Evolutionary conservation across 805 yeast species (phyloP).

Genomic region (Hanseniaspora pseudoguilliermondii): DNA sequence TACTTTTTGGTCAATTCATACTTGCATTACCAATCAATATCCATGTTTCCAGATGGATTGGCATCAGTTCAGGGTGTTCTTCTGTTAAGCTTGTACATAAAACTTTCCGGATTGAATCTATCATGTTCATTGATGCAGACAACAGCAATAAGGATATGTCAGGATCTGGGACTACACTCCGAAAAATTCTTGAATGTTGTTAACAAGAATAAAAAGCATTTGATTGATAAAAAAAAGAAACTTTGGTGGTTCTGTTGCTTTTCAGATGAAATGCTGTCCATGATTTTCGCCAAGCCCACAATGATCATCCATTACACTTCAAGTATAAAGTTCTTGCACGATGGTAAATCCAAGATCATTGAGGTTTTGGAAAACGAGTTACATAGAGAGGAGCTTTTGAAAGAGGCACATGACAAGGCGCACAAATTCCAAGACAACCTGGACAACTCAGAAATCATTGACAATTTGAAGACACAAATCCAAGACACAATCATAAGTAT

Average conservation of each 20-base stretch:
- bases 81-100: slow-evolving; percentile 10
- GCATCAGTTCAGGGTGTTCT: slow-evolving; percentile 15
- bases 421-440: slow-evolving; percentile 1
- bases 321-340: slow-evolving; percentile 10
- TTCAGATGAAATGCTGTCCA: slow-evolving; percentile 13
- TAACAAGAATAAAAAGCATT: slow-evolving; percentile 6
- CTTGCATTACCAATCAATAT: slow-evolving; percentile 14
- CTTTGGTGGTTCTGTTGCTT: slow-evolving; percentile 16
- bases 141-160: slow-evolving; percentile 16
- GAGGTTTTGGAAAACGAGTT: slow-evolving; percentile 10
- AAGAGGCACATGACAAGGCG: neutral
- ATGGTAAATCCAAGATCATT: slow-evolving; percentile 4
- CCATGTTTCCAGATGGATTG: slow-evolving; percentile 15
- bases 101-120: slow-evolving; percentile 12
- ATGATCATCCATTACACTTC: slow-evolving; percentile 16
- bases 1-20: slow-evolving; percentile 14
- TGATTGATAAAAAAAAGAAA: slow-evolving; percentile 11
- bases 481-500: slow-evolving; percentile 2
- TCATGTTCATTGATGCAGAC: slow-evolving; percentile 15
- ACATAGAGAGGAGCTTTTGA: neutral
- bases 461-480: slow-evolving; percentile 2
- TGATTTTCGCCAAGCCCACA: slow-evolving; percentile 13
- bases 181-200: slow-evolving; percentile 13
- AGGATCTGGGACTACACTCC: slow-evolving; percentile 16
- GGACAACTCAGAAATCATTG: neutral